Conservation (phyloP, 805 yeast genomes). For the Myxozyma neglecta region DNA sequence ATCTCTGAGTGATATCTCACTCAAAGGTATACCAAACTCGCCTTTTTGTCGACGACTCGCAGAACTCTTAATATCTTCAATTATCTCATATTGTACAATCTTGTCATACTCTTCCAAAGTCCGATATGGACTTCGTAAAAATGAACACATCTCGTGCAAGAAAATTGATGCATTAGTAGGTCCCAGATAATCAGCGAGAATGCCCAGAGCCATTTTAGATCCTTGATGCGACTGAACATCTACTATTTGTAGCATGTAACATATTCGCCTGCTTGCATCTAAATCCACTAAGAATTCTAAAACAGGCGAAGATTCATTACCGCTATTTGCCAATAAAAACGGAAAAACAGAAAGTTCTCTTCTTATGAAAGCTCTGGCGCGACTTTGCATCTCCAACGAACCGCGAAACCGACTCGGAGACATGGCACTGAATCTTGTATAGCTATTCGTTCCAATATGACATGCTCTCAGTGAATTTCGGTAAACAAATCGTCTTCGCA, state of each 20-base stretch:
- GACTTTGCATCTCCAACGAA: not conserved
- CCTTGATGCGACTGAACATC: constrained; percentile 20
- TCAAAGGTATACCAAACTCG: constrained; percentile 8
- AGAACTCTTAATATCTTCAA: not conserved
- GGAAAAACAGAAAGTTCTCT: constrained; percentile 27
- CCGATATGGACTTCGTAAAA: constrained; percentile 20
- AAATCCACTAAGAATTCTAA: not conserved
- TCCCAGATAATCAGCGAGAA: constrained; percentile 23
- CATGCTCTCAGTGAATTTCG: constrained; percentile 22
- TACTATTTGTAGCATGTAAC: constrained; percentile 14
- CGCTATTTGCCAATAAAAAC: constrained; percentile 1
- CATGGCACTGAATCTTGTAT: constrained; percentile 7
- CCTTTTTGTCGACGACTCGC: not conserved
- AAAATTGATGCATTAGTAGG: constrained; percentile 8
- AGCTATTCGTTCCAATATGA: constrained; percentile 22
- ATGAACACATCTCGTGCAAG: constrained; percentile 21
- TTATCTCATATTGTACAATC: constrained; percentile 16
- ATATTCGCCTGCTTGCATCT: constrained; percentile 1
- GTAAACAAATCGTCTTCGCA: constrained; percentile 23
- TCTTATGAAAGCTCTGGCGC: constrained; percentile 20
- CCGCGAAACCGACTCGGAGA: constrained; percentile 4
- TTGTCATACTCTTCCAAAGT: constrained; percentile 22
- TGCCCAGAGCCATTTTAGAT: not conserved
- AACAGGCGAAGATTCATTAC: not conserved
- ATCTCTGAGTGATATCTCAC: constrained; percentile 2